A percentile compares a stretch with the other conserved stretches of the same genome.
Evolutionary conservation across 2,329 filamentous ascomycete species (phyloP).

Genomic region (Colletotrichum navitas): DNA sequence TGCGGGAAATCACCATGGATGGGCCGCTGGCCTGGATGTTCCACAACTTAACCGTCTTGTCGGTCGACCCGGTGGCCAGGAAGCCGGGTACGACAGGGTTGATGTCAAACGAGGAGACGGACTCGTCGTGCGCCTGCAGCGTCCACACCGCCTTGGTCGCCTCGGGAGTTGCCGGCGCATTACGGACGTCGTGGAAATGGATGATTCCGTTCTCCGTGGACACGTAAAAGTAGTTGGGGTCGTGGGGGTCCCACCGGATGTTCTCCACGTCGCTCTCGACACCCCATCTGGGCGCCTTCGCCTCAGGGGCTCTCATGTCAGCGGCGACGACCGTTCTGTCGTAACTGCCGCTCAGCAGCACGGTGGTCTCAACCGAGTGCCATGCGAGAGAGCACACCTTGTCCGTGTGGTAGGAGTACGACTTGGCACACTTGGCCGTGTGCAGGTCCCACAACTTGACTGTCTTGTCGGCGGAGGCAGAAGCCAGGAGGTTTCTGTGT

Average conservation of each 20-base stretch:
- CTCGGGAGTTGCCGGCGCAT: slow-evolving; percentile 77
- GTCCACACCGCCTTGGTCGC: slow-evolving; percentile 91
- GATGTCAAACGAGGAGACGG: slow-evolving; percentile 91
- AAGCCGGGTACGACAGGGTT: slow-evolving; percentile 92
- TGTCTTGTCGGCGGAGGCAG: slow-evolving; percentile 95
- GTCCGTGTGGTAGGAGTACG: slow-evolving; percentile 95
- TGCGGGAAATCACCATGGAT: slow-evolving; percentile 89
- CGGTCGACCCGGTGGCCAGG: slow-evolving; percentile 92
- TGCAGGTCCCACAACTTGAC: slow-evolving; percentile 98
- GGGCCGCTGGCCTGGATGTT: slow-evolving; percentile 86
- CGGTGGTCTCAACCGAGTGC: slow-evolving; percentile 88
- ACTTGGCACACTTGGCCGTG: slow-evolving; percentile 93
- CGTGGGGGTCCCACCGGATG: slow-evolving; percentile 92
- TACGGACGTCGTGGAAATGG: slow-evolving; percentile 91
- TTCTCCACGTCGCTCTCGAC: slow-evolving; percentile 97
- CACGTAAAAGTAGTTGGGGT: slow-evolving; percentile 93
- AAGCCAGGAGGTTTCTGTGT: slow-evolving; percentile 94
- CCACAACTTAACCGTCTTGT: slow-evolving; percentile 97
- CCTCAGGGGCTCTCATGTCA: slow-evolving; percentile 93
- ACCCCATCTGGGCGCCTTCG: slow-evolving; percentile 85
- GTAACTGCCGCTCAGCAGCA: slow-evolving; percentile 93
- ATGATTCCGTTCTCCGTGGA: slow-evolving; percentile 93
- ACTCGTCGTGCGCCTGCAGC: slow-evolving; percentile 93
- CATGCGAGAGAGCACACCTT: slow-evolving; percentile 97
- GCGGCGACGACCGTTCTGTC: slow-evolving; percentile 94